Conservation (phyloP, 345 rosid genomes). For the Eucalyptus brandiana region DNA sequence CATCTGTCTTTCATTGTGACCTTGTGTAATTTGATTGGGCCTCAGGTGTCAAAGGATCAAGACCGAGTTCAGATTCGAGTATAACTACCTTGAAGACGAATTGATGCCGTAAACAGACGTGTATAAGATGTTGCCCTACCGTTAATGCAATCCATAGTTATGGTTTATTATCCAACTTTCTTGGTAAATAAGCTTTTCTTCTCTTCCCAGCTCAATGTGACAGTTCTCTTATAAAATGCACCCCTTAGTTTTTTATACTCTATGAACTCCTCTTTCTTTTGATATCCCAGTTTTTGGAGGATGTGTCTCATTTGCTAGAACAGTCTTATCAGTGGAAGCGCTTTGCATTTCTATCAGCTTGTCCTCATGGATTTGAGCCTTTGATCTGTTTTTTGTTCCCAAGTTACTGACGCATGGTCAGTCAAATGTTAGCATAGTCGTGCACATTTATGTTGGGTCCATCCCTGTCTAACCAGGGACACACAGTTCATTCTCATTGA, state of each 20-base stretch:
- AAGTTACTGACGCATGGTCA: neutral
- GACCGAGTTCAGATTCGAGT: slow-evolving; percentile 89
- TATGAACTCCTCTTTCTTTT: neutral
- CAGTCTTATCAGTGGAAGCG: neutral
- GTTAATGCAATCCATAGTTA: neutral
- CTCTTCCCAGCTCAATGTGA: neutral
- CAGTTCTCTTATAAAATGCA: neutral
- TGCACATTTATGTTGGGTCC: neutral
- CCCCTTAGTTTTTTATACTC: neutral
- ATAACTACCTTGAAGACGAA: slow-evolving; percentile 89
- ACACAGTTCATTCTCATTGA: neutral
- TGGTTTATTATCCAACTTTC: neutral
- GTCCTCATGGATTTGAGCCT: neutral
- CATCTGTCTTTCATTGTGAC: neutral
- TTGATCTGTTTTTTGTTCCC: neutral
- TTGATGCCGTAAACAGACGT: slow-evolving; percentile 20
- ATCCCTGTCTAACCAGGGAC: neutral
- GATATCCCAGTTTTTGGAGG: neutral
- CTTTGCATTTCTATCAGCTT: neutral
- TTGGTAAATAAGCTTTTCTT: neutral
- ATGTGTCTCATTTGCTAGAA: neutral
- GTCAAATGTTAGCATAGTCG: neutral
- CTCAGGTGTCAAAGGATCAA: slow-evolving; percentile 95
- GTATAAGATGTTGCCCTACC: neutral
- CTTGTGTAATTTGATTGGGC: neutral